phyloP scores from a whole-genome alignment of 768 basidiomycete genomes.

The Podaxis pistillaris region DNA sequence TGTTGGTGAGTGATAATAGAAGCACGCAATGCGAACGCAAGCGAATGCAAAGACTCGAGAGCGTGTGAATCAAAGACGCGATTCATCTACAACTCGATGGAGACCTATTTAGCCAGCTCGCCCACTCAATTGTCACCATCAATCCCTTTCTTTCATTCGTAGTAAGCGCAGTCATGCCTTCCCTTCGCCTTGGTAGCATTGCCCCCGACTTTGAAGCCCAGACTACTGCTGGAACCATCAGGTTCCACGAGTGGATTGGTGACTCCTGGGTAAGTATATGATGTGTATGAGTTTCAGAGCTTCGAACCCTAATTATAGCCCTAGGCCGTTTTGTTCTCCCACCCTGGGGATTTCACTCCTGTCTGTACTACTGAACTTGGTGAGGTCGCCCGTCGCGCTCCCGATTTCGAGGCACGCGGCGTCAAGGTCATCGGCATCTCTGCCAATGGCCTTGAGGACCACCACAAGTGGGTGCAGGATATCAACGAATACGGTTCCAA shows the following conservation, averaged over 20 bases:
- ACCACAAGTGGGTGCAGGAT: constrained; percentile 86
- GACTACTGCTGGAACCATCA: constrained; percentile 85
- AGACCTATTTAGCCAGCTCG: constrained; percentile 6
- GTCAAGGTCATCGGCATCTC: constrained; percentile 95
- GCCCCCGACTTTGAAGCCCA: constrained; percentile 92
- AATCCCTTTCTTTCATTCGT: constrained; percentile 4
- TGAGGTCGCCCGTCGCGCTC: constrained; percentile 85
- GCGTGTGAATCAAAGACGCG: constrained; percentile 68
- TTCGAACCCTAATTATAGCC: constrained; percentile 10
- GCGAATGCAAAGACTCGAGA: constrained; percentile 24
- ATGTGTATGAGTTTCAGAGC: not conserved
- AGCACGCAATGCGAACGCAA: constrained; percentile 47
- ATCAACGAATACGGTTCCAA: constrained; percentile 80
- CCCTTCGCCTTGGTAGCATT: constrained; percentile 80
- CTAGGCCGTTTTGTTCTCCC: constrained; percentile 88
- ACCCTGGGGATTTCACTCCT: constrained; percentile 91
- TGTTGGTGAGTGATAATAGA: not conserved
- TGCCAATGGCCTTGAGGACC: constrained; percentile 84
- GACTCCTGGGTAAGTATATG: constrained; percentile 71
- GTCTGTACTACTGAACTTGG: constrained; percentile 98
- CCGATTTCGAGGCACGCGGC: constrained; percentile 82
- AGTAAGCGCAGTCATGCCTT: constrained; percentile 30
- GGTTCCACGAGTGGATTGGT: constrained; percentile 92
- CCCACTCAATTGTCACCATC: not conserved
- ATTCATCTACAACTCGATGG: constrained; percentile 26